These are phyloP conservation scores for Themeda triandra DNA, from an alignment of 176 grass and related monocot species.

Conservation along the genomic window DNA sequence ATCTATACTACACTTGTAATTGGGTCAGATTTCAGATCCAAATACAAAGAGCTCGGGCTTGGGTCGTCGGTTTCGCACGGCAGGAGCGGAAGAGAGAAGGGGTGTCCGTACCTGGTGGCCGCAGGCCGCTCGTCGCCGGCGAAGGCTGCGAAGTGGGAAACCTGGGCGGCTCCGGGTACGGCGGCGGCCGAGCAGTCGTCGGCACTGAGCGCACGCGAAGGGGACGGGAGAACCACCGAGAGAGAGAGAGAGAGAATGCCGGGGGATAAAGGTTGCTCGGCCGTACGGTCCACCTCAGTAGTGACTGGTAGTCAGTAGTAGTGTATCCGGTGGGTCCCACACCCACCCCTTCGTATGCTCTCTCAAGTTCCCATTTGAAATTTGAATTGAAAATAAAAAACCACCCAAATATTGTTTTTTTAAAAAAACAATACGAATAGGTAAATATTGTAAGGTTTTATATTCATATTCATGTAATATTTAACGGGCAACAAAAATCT, in stretches of 20 bases:
- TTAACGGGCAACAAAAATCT: too few relatives aligned
- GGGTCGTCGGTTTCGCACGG: not conserved
- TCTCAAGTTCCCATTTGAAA: too few relatives aligned
- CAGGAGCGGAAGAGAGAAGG: not conserved
- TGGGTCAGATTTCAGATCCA: not conserved
- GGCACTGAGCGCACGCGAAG: not conserved
- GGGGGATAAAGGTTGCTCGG: not conserved
- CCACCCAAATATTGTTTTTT: too few relatives aligned
- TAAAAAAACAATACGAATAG: too few relatives aligned
- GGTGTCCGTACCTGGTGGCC: not conserved
- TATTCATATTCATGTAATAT: too few relatives aligned
- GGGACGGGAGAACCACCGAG: not conserved
- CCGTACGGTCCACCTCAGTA: too few relatives aligned
- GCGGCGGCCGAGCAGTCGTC: not conserved
- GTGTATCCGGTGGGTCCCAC: too few relatives aligned
- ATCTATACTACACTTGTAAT: not conserved
- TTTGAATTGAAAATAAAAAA: too few relatives aligned
- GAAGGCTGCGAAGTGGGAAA: not conserved
- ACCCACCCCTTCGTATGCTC: too few relatives aligned
- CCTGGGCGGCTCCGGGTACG: not conserved
- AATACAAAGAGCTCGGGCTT: not conserved
- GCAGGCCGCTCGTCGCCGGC: not conserved
- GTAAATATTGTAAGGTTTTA: too few relatives aligned
- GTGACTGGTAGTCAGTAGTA: too few relatives aligned
- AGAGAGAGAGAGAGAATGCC: not conserved